Percentiles rank a stretch among this genome's conserved stretches.
phyloP scores from a whole-genome alignment of 257 asterid genomes.

The Lycium barbarum region DNA sequence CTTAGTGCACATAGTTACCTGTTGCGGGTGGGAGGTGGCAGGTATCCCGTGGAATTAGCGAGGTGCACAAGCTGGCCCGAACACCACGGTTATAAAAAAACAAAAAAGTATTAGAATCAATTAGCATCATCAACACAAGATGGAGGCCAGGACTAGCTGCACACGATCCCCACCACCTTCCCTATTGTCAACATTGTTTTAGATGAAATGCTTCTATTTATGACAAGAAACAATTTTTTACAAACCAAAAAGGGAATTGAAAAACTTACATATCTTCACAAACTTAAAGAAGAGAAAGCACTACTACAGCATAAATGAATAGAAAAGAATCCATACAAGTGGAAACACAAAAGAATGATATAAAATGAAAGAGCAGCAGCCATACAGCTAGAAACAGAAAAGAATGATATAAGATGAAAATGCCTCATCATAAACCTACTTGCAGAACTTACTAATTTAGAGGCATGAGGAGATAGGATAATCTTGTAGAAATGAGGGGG shows the following conservation, averaged over 20 bases:
- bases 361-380: neutral
- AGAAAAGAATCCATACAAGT: conserved; percentile 3
- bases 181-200: neutral
- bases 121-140: neutral
- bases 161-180: neutral
- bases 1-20: too few species aligned
- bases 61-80: too few species aligned
- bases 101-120: too few species aligned
- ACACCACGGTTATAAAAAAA: too few species aligned
- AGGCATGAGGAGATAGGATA: conserved; percentile 25
- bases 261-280: conserved; percentile 18
- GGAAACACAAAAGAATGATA: neutral
- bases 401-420: neutral
- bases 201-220: neutral
- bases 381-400: neutral
- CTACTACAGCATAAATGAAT: neutral
- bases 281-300: neutral
- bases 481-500: conserved; percentile 12
- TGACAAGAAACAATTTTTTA: neutral
- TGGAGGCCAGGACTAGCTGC: neutral
- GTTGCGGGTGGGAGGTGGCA: too few species aligned
- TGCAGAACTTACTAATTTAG: conserved; percentile 25
- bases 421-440: conserved; percentile 7
- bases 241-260: neutral
- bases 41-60: too few species aligned